A percentile compares a stretch with the other conserved stretches of the same genome.
These are phyloP conservation scores for Mycena crocata DNA, from an alignment of 768 basidiomycete species.

Conservation along the genomic window DNA sequence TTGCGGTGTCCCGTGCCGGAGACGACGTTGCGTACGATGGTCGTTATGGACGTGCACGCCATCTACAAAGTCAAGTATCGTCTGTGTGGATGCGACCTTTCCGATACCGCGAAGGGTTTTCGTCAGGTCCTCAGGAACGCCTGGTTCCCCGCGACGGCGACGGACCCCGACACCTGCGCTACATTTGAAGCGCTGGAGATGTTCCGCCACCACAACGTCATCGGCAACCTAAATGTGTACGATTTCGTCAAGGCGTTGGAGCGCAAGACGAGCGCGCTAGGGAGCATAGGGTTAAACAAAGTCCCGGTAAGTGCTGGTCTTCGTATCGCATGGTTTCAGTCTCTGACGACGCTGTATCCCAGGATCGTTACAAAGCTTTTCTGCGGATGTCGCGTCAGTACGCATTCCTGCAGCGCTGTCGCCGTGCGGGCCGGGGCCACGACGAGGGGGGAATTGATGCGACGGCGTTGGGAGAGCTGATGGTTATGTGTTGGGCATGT, in stretches of 20 bases:
- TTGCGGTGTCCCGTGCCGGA: conserved; percentile 9
- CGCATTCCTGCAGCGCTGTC: not conserved
- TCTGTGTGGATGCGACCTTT: conserved; percentile 21
- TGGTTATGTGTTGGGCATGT: conserved; percentile 37
- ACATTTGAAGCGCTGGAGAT: conserved; percentile 16
- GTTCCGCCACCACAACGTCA: conserved; percentile 30
- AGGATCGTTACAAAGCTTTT: conserved; percentile 25
- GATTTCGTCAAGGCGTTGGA: conserved; percentile 19
- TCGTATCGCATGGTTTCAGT: not conserved
- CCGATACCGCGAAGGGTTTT: conserved; percentile 5
- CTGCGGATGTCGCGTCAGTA: conserved; percentile 3
- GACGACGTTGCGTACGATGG: not conserved
- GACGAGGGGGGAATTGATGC: conserved; percentile 20
- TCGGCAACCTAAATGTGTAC: conserved; percentile 10
- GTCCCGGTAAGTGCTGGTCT: not conserved
- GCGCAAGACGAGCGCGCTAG: not conserved
- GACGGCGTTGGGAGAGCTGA: conserved; percentile 17
- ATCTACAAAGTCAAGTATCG: conserved; percentile 23
- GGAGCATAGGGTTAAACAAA: not conserved
- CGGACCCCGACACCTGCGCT: conserved; percentile 26
- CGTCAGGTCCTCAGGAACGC: not conserved
- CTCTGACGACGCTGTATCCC: not conserved
- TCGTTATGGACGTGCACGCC: conserved; percentile 19
- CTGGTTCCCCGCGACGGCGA: conserved; percentile 29
- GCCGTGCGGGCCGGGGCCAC: conserved; percentile 14